Evolutionary conservation across 2,329 filamentous ascomycete species (phyloP), one percentile per base, ranked within the genome.

Genomic region (Mycosphaerella arachidis): DNA sequence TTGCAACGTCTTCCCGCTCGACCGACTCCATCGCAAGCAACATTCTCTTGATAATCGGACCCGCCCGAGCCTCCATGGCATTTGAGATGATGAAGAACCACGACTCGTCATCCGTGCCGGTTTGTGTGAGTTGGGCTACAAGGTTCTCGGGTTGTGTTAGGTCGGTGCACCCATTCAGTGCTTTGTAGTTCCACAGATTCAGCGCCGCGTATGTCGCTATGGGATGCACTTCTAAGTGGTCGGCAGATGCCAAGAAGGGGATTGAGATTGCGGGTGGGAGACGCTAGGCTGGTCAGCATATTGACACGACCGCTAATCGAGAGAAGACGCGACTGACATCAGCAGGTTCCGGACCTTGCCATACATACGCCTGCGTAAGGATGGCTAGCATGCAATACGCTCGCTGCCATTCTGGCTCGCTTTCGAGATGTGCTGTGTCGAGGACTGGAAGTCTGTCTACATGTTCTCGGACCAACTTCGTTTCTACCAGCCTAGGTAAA

Each of bases 171-270:
- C 86, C 78, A 71, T 96, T 94, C 56, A 97, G 82, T 0, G 91
- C 89, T 74, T 91, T 92, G 80, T 91, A 97, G 77, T 99, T 99
- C 94, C 94, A 99, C 33, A 99, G 81, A 67, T 91, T 93, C 4
- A 96, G 81, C 4, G 88, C 91, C 5, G 94, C 91, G 73, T 97
- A 99, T 20, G 93, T 97, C 48, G 92, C 93, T 30, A 97, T 92
- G 0, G 93, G 91, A 5, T 90, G 92, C 27, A 97, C 81, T 70
- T 97, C 90, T 30, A 97, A 84, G 61, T 65, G 65, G 35, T 84
- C 79, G 64, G 90, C 92, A 48, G 95, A 82, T 64, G 87, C 78
- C 33, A 96, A 81, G 64, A 97, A 83, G 0, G 94, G 93, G 30
- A 92, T 83, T 5, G 93, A 90, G 62, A 99, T 86, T 60, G 90